Base-by-base conservation (phyloP, 2,329 filamentous ascomycete species). In the Exophiala oligosperma region DNA sequence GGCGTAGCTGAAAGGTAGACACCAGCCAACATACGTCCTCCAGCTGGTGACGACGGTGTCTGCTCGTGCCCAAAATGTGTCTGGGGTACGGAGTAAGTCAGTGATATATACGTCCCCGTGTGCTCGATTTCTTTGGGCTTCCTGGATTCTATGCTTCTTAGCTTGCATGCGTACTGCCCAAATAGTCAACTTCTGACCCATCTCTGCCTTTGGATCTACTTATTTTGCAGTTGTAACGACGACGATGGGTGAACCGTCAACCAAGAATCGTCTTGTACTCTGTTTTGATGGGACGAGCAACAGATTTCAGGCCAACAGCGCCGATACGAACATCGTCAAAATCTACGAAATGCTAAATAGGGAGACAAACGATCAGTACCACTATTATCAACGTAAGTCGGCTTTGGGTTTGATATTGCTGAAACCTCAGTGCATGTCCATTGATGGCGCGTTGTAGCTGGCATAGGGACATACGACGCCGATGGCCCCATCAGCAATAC, bases 241-340 rank as follows among this genome's bases (percentile, higher is more conserved):
- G 32, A 43, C 6, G 6, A 43, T 43, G 40, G 40, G 40, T 17
- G 40, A 43, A 17, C 4, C 40, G n/a, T 23, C 12, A n/a, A 43
- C 14, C n/a, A 43, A 23, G 21, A 43, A 43, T 43, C 40, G 40
- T 2, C 40, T 52, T 17, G 40, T 56, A 5, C 54, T 56, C 21
- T 56, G 49, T 38, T 51, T 51, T 54, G 73, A 78, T 66, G 76
- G 75, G 28, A 77, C 75, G 0, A 74, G 74, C 8, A 77, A 75
- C 54, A 75, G 73, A 53, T 77, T 74, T 52, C 66, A 66, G 11
- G 74, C 74, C n/a, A 75, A 75, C 55, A 70, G 73, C 49, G 73
- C 72, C 4, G 75, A 77, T 61, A 77, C 74, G 65, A 77, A 77
- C 68, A 76, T 77, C 26, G 67, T 77, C 52, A 77, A 74, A 62